phyloP scores from a whole-genome alignment of 2,329 filamentous ascomycete genomes.

The Plectosphaerella cucumerina region DNA sequence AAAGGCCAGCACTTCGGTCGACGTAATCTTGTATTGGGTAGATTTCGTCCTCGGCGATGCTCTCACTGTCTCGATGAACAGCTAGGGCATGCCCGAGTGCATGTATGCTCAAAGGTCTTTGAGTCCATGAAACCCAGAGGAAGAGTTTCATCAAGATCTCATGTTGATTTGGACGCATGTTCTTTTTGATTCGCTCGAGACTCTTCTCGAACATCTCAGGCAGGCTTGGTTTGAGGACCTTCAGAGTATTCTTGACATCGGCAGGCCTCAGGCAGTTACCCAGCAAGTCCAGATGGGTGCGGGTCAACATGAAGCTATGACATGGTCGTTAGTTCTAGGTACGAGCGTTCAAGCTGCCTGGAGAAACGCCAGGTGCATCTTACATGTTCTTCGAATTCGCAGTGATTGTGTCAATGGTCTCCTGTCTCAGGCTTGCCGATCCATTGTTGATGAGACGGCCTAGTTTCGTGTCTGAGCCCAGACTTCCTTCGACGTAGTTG shows the following conservation, averaged over 20 bases:
- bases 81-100: slow-evolving; percentile 2
- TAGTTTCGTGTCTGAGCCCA: not conserved
- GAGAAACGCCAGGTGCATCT: not conserved
- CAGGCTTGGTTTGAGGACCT: slow-evolving; percentile 1
- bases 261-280: not conserved
- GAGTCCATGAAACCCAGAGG: slow-evolving; percentile 1
- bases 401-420: not conserved
- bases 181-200: slow-evolving; percentile 1
- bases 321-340: not conserved
- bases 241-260: not conserved
- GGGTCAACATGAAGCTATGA: slow-evolving; percentile 1
- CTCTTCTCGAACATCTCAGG: slow-evolving; percentile 2
- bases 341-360: not conserved
- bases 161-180: not conserved
- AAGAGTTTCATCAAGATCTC: slow-evolving; percentile 2
- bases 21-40: not conserved
- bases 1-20: not conserved
- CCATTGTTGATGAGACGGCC: not conserved
- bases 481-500: not conserved
- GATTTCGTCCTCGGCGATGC: slow-evolving; percentile 1
- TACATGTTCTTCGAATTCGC: slow-evolving; percentile 2
- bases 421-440: not conserved
- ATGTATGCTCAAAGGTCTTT: not conserved
- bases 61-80: slow-evolving; percentile 1
- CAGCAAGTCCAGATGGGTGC: slow-evolving; percentile 1